A percentile compares a stretch with the other conserved stretches of the same genome.
These are phyloP conservation scores for Grigorovia jiainica DNA, from an alignment of 805 yeast species.

Conservation along the genomic window DNA sequence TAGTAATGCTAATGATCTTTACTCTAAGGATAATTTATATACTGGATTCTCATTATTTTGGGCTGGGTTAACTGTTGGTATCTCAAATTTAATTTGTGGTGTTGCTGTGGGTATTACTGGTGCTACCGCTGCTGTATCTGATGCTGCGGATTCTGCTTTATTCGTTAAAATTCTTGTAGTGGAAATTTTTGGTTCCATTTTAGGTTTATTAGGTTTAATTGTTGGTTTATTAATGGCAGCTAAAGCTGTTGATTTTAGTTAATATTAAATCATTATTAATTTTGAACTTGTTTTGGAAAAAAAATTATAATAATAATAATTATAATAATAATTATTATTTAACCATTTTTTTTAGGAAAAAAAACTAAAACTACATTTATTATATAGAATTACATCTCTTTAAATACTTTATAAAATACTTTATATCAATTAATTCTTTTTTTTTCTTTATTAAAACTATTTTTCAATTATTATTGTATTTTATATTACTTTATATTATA, in stretches of 20 bases:
- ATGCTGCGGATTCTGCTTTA: conserved; percentile 92
- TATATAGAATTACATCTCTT: no score
- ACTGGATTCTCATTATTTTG: conserved; percentile 94
- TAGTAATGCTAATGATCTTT: conserved; percentile 42
- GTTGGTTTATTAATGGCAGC: conserved; percentile 97
- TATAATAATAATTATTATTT: background rate
- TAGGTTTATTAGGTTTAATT: conserved; percentile 92
- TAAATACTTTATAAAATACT: background rate
- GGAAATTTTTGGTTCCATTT: conserved; percentile 93
- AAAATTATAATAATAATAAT: background rate
- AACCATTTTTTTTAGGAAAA: no score
- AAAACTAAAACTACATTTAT: no score
- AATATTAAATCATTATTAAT: conserved; percentile 7
- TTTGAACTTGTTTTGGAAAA: background rate
- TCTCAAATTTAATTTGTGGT: conserved; percentile 91
- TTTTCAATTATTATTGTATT: no score
- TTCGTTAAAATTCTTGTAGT: conserved; percentile 94
- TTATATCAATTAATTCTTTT: no score
- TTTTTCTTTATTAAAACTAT: no score
- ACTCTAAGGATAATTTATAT: conserved; percentile 76
- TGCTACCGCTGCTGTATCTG: conserved; percentile 95
- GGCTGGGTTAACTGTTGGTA: conserved; percentile 97
- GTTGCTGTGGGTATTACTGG: conserved; percentile 96
- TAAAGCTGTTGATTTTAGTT: conserved; percentile 81
- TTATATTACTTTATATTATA: no score